Evolutionary conservation across 2,329 filamentous ascomycete species (phyloP), one percentile per base, ranked within the genome.

Genomic region (Neopestalotiopsis clavispora): DNA sequence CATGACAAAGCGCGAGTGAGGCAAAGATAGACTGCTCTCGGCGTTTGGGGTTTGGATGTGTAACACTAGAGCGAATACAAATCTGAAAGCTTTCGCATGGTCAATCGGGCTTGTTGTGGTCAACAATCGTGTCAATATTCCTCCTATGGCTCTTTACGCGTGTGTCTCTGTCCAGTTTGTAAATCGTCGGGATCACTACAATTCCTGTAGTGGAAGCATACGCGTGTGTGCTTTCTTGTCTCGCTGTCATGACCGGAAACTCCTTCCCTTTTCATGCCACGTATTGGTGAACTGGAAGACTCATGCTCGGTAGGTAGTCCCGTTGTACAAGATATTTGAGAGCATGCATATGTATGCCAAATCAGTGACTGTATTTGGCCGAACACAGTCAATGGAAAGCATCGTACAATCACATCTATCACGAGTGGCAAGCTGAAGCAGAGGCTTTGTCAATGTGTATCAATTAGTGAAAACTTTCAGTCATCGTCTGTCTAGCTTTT

Each of bases 31-130:
- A 64, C 40, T 49, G 32, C 59, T 34, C 28, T 30, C 30, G 59
- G 59, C 59, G 32, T 64, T 49, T 49, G 6, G 34, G 23, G 61
- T 20, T 28, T 12, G 38, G 61, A 49, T 32, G 20, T 64, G 61
- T 64, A 64, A 34, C 40, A 64, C 20, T 52, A 64, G 61, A 64
- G 61, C 61, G 61, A 52, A 45, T 64, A 49, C 23, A 52, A 28
- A 49, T 13, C 61, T 4, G n/a, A 64, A 28, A 20, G 61, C 40
- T 10, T 49, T 64, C 23, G 61, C 61, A 49, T 28, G n/a, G 40
- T 38, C 30, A 38, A 38, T 38, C 6, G 3, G 30, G 30, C 57
- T 30, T 59, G 30, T 32, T 59, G 30, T 32, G n/a, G 45, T 52
- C 45, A 52, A 52, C 6, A 7, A 10, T 52, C 45, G 20, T 23